Evolutionary conservation across 139 green algal species (phyloP).

Genomic region (Chlamydomonas sphaeroides): DNA sequence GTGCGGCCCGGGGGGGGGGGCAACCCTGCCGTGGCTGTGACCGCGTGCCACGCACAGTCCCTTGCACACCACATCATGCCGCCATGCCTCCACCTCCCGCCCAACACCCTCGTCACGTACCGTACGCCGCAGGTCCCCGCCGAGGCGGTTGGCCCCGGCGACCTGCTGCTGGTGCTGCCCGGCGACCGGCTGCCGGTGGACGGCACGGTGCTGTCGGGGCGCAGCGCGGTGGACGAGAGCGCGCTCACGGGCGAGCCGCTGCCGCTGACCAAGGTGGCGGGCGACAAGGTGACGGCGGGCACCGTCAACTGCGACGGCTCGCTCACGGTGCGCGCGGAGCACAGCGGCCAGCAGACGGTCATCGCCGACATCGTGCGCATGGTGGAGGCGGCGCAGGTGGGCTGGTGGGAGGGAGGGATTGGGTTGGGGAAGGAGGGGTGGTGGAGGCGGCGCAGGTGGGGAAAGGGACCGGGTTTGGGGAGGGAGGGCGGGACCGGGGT

Average conservation of each 20-base stretch:
- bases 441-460: no score
- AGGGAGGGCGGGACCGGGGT: no score
- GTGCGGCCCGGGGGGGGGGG: no score
- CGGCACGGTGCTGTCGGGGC: slow-evolving; percentile 75
- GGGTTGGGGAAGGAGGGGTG: no score
- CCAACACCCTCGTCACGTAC: no score
- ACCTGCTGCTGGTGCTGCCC: slow-evolving; percentile 82
- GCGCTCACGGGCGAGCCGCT: slow-evolving; percentile 87
- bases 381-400: slow-evolving; percentile 79
- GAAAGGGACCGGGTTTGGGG: no score
- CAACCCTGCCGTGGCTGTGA: no score
- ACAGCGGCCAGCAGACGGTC: slow-evolving; percentile 78
- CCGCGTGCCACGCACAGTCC: no score
- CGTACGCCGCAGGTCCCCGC: slow-evolving; percentile 72
- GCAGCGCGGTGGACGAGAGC: slow-evolving; percentile 80
- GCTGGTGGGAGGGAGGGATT: neutral
- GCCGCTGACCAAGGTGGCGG: slow-evolving; percentile 79
- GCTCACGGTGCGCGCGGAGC: slow-evolving; percentile 71
- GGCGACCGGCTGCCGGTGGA: slow-evolving; percentile 90
- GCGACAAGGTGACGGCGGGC: slow-evolving; percentile 80
- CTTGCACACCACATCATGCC: neutral
- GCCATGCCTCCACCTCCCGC: neutral
- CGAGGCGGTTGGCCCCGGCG: slow-evolving; percentile 71
- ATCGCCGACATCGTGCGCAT: slow-evolving; percentile 87
- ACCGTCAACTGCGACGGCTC: slow-evolving; percentile 88